A percentile compares a stretch with the other conserved stretches of the same genome.
These are phyloP conservation scores for Aspergillus haitiensis DNA, from an alignment of 495 filamentous ascomycete species.

Conservation along the genomic window DNA sequence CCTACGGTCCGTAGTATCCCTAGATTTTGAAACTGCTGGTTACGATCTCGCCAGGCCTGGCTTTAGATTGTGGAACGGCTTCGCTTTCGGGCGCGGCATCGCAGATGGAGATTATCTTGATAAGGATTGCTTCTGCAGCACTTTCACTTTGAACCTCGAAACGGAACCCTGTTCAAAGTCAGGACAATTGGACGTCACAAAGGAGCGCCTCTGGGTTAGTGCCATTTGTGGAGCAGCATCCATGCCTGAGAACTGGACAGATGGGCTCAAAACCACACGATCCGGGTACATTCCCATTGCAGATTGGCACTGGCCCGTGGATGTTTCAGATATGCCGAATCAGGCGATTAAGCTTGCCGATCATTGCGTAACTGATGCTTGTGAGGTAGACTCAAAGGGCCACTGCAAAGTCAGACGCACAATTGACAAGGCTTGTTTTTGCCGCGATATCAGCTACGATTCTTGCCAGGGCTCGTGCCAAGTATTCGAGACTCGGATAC, in stretches of 20 bases:
- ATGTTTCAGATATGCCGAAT: conserved; percentile 16
- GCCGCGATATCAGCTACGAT: conserved; percentile 21
- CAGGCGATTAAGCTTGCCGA: conserved; percentile 11
- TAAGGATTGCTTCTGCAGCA: conserved; percentile 17
- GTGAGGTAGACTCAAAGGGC: conserved; percentile 14
- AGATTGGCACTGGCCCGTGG: conserved; percentile 18
- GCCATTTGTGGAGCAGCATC: conserved; percentile 13
- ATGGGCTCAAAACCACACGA: conserved; percentile 17
- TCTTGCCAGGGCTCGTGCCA: conserved; percentile 22
- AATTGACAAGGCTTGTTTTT: conserved; percentile 23
- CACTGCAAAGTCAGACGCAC: conserved; percentile 16
- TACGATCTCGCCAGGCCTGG: conserved; percentile 11
- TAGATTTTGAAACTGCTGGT: conserved; percentile 18
- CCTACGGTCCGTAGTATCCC: conserved; percentile 11
- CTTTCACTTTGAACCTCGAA: conserved; percentile 8
- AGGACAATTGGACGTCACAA: conserved; percentile 16
- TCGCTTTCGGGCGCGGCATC: not conserved
- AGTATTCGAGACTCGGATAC: conserved; percentile 20
- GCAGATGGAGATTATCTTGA: conserved; percentile 17
- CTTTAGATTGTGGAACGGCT: not conserved
- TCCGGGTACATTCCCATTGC: conserved; percentile 18
- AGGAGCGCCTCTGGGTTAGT: conserved; percentile 19
- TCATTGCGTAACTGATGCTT: conserved; percentile 20
- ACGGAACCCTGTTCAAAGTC: conserved; percentile 12
- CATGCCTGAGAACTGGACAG: conserved; percentile 15